Conservation (phyloP, 805 yeast species). For the Priceomyces medius region DNA sequence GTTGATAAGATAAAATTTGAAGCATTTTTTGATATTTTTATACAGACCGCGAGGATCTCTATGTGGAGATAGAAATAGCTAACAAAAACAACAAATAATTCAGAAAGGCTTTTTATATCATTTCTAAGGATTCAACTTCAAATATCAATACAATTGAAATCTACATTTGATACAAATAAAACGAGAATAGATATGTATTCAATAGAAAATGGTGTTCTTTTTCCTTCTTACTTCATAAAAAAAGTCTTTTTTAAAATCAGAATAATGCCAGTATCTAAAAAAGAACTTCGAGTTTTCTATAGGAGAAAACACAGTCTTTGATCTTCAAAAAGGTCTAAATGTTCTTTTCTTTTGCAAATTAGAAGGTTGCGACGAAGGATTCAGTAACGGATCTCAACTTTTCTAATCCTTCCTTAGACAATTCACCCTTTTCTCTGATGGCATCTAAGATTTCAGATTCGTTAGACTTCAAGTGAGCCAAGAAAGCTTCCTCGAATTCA, state of each 20-base stretch:
- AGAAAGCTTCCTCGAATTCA: constrained; percentile 90
- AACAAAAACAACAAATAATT: not conserved
- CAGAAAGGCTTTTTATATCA: too few relatives aligned
- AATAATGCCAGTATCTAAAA: constrained; percentile 7
- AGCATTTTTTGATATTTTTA: too few relatives aligned
- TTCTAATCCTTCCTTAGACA: constrained; percentile 81
- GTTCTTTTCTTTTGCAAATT: constrained; percentile 17
- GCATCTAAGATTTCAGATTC: constrained; percentile 80
- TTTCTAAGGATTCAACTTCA: too few relatives aligned
- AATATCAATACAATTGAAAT: not conserved
- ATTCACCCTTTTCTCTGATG: constrained; percentile 86
- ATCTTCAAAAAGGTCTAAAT: constrained; percentile 3
- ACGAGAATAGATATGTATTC: constrained; percentile 7
- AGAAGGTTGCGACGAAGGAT: constrained; percentile 88
- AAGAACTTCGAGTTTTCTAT: constrained; percentile 4
- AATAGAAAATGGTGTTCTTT: constrained; percentile 4
- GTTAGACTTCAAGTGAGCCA: constrained; percentile 87
- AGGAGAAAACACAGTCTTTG: constrained; percentile 1
- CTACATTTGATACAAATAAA: not conserved
- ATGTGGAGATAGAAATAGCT: too few relatives aligned
- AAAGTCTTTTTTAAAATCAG: constrained; percentile 6
- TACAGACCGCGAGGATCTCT: too few relatives aligned
- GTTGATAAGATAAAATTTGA: too few relatives aligned
- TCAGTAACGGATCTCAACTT: constrained; percentile 89
- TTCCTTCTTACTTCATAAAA: constrained; percentile 5